Conservation (phyloP, 768 basidiomycete species). For the Hericium coralloides region DNA sequence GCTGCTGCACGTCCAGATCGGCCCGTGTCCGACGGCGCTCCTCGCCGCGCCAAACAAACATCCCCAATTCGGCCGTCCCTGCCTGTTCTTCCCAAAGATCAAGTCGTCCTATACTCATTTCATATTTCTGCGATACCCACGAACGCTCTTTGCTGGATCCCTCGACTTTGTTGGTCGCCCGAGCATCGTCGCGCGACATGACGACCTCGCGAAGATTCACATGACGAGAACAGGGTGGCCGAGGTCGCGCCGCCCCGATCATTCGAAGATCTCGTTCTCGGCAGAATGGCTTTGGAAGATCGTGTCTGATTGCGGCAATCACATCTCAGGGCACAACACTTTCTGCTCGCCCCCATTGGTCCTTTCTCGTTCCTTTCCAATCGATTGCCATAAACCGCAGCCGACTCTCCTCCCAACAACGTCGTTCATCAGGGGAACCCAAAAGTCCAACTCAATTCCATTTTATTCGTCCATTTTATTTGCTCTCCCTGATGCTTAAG, state of each 20-base stretch:
- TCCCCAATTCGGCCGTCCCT: background rate
- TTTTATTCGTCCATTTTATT: too few relatives aligned
- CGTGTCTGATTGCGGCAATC: background rate
- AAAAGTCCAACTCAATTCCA: too few relatives aligned
- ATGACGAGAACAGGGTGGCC: background rate
- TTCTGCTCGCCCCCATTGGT: background rate
- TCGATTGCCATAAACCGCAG: background rate
- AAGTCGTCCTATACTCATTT: too few relatives aligned
- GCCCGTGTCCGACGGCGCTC: background rate
- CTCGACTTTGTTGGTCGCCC: too few relatives aligned
- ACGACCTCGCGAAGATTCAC: too few relatives aligned
- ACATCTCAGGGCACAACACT: background rate
- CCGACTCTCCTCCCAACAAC: background rate
- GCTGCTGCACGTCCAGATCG: background rate
- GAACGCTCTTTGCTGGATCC: too few relatives aligned
- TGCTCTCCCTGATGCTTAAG: too few relatives aligned
- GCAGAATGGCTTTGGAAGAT: background rate
- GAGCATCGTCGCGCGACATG: too few relatives aligned
- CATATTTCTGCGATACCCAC: too few relatives aligned
- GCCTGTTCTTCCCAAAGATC: too few relatives aligned
- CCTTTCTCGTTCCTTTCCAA: background rate
- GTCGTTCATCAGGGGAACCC: too few relatives aligned
- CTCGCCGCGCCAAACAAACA: background rate
- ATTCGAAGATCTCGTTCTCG: background rate
- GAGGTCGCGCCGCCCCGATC: background rate